A percentile compares a stretch with the other conserved stretches of the same genome.
These are phyloP conservation scores for Myxozyma mucilagina DNA, from an alignment of 805 yeast species.

Conservation along the genomic window DNA sequence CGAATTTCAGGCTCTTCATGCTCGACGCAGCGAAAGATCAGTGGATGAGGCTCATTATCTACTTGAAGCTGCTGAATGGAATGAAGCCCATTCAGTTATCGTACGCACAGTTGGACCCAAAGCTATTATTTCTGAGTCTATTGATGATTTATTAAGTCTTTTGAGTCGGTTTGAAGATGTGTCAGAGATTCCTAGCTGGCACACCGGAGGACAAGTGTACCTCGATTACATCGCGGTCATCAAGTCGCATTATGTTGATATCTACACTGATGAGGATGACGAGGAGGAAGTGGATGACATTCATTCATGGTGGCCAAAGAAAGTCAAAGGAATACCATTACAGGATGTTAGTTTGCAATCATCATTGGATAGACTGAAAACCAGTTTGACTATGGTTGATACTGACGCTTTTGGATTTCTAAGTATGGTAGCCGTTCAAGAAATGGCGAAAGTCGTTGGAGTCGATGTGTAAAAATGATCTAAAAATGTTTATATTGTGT, in stretches of 20 bases:
- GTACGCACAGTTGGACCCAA: conserved; percentile 68
- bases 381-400: conserved; percentile 14
- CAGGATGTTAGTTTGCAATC: conserved; percentile 8
- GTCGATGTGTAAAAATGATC: conserved; percentile 14
- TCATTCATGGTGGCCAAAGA: conserved; percentile 25
- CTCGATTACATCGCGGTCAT: conserved; percentile 35
- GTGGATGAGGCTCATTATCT: conserved; percentile 63
- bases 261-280: neutral
- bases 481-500: neutral
- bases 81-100: conserved; percentile 63
- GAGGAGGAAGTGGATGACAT: neutral
- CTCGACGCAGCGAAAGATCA: conserved; percentile 52
- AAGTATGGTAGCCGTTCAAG: conserved; percentile 25
- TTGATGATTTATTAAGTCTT: conserved; percentile 31
- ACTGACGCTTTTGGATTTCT: conserved; percentile 9
- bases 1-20: conserved; percentile 62
- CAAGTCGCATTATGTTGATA: neutral
- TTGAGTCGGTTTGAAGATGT: conserved; percentile 34
- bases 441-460: conserved; percentile 27
- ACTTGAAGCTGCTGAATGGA: conserved; percentile 58
- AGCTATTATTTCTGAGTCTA: conserved; percentile 55
- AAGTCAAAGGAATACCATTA: conserved; percentile 17
- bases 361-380: conserved; percentile 14
- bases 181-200: conserved; percentile 37
- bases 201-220: conserved; percentile 43